These are phyloP conservation scores for Pythium guiyangense DNA, from an alignment of 352 stramenopile species.

Conservation along the genomic window DNA sequence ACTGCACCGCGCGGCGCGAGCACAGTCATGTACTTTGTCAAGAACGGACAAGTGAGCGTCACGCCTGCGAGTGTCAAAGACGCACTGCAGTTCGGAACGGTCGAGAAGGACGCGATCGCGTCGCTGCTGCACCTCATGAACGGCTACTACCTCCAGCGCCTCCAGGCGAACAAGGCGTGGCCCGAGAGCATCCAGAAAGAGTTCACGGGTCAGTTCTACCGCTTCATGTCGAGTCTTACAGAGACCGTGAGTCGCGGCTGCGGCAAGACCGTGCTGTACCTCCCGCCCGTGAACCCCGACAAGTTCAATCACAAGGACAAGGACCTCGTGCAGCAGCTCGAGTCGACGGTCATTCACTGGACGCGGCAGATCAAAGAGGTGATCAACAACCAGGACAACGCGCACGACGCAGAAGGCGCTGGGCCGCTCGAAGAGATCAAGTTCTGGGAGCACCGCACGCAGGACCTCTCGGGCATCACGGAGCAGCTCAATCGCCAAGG, in stretches of 20 bases:
- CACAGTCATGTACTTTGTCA: constrained; percentile 87
- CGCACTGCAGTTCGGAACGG: constrained; percentile 70
- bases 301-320: constrained; percentile 91
- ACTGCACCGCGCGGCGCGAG: constrained; percentile 38
- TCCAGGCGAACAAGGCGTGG: constrained; percentile 82
- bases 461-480: constrained; percentile 92
- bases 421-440: constrained; percentile 94
- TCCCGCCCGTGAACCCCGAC: constrained; percentile 77
- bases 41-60: constrained; percentile 72
- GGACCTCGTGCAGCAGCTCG: constrained; percentile 94
- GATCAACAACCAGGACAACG: constrained; percentile 94
- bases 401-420: constrained; percentile 85
- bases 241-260: constrained; percentile 88
- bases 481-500: constrained; percentile 89
- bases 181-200: constrained; percentile 93
- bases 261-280: constrained; percentile 93
- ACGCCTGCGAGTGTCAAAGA: constrained; percentile 54
- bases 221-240: constrained; percentile 94
- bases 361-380: constrained; percentile 97
- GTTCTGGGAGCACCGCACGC: constrained; percentile 91
- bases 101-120: constrained; percentile 70
- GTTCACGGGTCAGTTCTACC: constrained; percentile 92
- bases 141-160: constrained; percentile 73
- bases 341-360: constrained; percentile 96
- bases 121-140: constrained; percentile 86